Base-by-base conservation (phyloP, 805 yeast species). In the Kregervanrija delftensis region DNA sequence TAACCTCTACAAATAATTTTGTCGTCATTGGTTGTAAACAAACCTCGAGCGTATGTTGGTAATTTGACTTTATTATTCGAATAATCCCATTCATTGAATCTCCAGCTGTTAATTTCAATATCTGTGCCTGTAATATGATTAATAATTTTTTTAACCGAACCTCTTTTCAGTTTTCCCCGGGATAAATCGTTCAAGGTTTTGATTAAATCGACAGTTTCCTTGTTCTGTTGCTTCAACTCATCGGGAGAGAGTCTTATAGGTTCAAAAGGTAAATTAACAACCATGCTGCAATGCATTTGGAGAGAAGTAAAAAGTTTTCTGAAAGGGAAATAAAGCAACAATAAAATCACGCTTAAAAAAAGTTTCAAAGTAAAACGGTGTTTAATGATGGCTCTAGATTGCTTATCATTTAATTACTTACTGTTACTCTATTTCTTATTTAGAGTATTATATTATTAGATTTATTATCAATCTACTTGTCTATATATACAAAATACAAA, bases 21-120 rank as follows among this genome's bases (percentile, higher is more conserved):
- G 10, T 48, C 52, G n/a, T 58, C 50, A 1, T 49, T 54, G 1
- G 54, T 51, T 0, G 78, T 84, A 61, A 91, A 91, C 12, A 91
- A 61, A 0, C 99, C 99, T 44, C 99, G 72, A 0, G 97, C 95
- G 42, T 79, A 66, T 5, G 79, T 71, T 0, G 96, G 96, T 8
- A 91, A 66, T 1, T 46, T 47, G 5, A 77, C 66, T 40, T 73
- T 73, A 9, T 68, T 66, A 43, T 72, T 75, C 13, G 79, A 78
- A 57, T 86, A 91, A 55, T 86, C 96, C 86, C 88, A 90, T 53
- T 91, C 99, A 47, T 81, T 79, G 65, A 88, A 89, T 61, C 81
- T 86, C 98, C 98, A 91, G 42, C 72, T 61, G 16, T 49, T 41
- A 6, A 64, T 45, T 10, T 50, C 48, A 4, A 46, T 44, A 16